Percentiles rank a stretch among this genome's conserved stretches.
Evolutionary conservation across 805 yeast species (phyloP).

Genomic region (Candida railenensis): DNA sequence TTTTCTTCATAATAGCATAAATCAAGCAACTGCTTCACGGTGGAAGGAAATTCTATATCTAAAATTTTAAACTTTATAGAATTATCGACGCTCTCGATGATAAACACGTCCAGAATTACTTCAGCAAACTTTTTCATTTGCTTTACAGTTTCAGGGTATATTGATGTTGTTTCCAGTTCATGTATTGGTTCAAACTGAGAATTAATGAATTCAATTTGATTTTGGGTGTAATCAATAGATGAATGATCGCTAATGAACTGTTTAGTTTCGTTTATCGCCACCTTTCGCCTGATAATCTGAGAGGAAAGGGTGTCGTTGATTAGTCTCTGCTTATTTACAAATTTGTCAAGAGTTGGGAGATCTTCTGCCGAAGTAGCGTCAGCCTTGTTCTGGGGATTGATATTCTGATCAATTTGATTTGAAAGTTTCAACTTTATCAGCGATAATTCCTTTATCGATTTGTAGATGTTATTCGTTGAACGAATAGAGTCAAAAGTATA

Average conservation of each 20-base stretch:
- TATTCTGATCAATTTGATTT: slow-evolving; percentile 14
- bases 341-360: slow-evolving; percentile 11
- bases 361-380: slow-evolving; percentile 8
- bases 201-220: slow-evolving; percentile 22
- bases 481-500: slow-evolving; percentile 32
- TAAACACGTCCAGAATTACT: slow-evolving; percentile 22
- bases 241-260: slow-evolving; percentile 15
- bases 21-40: slow-evolving; percentile 26
- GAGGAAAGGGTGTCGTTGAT: slow-evolving; percentile 23
- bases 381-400: not conserved
- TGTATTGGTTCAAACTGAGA: slow-evolving; percentile 28
- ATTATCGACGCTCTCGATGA: slow-evolving; percentile 22
- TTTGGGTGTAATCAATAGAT: slow-evolving; percentile 14
- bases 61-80: slow-evolving; percentile 26
- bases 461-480: slow-evolving; percentile 21
- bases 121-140: slow-evolving; percentile 12
- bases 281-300: slow-evolving; percentile 20
- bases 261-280: slow-evolving; percentile 17
- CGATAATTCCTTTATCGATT: slow-evolving; percentile 28
- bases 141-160: slow-evolving; percentile 22
- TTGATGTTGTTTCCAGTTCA: slow-evolving; percentile 19
- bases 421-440: slow-evolving; percentile 21
- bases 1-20: slow-evolving; percentile 25
- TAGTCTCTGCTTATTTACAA: slow-evolving; percentile 17
- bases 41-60: slow-evolving; percentile 36